Base-by-base conservation (phyloP, 208 protist genomes). In the Angomonas ambiguus region DNA sequence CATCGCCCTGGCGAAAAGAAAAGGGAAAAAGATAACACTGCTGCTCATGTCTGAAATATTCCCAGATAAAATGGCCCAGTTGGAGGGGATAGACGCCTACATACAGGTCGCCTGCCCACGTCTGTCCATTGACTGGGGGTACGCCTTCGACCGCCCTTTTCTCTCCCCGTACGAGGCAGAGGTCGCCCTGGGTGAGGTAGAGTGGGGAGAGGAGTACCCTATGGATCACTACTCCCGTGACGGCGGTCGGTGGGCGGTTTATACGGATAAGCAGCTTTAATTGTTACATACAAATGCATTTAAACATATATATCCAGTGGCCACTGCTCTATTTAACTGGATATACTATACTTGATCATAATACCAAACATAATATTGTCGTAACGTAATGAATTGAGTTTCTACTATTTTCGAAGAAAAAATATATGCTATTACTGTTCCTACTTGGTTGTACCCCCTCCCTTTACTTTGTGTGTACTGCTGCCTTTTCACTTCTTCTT, bases 101-200 rank as follows among this genome's bases (percentile, higher is more conserved):
- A 94, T 98, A 25, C 97, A 98, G 79, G 94, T 99, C 24, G 98
- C 97, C 0, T 99, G 98, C 72, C 98, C 98, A 10, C 82, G 98
- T 6, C 87, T 99, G 18, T 99, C 97, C 18, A 99, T 99, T 64
- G 98, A 99, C 82, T 99, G 98, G 98, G 98, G 98, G 51, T 97
- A 98, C 69, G 92, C 93, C n/a, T 99, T 99, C 62, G 85, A 84
- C 56, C 88, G 80, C 32, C 98, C 98, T 6, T 72, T 99, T 22
- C 76, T 99, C 25, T 97, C 94, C n/a, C 94, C 98, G 2, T 99
- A 99, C 75, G 98, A 99, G 79, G 85, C 92, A 13, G 83, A 96
- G 69, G 96, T 99, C 31, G 93, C 90, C 6, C 76, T 99, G 13
- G 79, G 86, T n/a, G 71, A 59, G 25, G 76, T 83, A 2, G 66